Evolutionary conservation across 352 stramenopile species (phyloP).

Genomic region (Phytopythium sindhum): DNA sequence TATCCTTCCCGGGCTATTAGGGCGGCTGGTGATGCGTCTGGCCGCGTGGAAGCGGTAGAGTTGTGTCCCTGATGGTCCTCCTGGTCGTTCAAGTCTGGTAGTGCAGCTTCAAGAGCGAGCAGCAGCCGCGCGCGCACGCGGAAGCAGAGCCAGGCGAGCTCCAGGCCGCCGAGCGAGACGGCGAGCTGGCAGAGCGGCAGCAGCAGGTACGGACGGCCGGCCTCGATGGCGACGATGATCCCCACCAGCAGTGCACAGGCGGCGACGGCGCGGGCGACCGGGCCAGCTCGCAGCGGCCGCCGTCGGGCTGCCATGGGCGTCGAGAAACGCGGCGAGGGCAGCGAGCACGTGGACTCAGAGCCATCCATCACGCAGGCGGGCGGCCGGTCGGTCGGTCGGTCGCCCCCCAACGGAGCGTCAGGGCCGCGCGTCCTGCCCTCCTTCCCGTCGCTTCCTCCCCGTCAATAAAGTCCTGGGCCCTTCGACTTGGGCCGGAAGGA

Average conservation of each 20-base stretch:
- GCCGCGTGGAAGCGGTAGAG: not conserved
- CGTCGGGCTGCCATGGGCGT: not conserved
- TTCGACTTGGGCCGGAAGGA: no score
- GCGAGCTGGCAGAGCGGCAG: conserved; percentile 31
- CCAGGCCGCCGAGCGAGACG: conserved; percentile 32
- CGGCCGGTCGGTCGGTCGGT: not conserved
- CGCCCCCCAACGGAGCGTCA: not conserved
- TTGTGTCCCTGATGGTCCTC: not conserved
- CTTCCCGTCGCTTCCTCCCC: no score
- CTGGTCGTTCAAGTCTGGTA: conserved; percentile 15
- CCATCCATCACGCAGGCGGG: conserved; percentile 11
- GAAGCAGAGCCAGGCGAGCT: conserved; percentile 65
- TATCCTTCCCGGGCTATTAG: not conserved
- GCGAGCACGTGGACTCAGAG: conserved; percentile 12
- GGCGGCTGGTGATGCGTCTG: not conserved
- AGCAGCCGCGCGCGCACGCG: conserved; percentile 58
- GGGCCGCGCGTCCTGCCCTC: not conserved
- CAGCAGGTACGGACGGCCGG: conserved; percentile 27
- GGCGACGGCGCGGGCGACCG: conserved; percentile 11
- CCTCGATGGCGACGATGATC: conserved; percentile 39
- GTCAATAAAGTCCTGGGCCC: no score
- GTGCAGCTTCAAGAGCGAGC: conserved; percentile 22
- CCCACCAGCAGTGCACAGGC: conserved; percentile 19
- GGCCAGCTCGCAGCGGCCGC: not conserved
- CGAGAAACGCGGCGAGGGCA: conserved; percentile 7